A percentile compares a stretch with the other conserved stretches of the same genome.
These are phyloP conservation scores for Fomitopsis betulina DNA, from an alignment of 1,284 basidiomycete genomes.

Conservation along the genomic window DNA sequence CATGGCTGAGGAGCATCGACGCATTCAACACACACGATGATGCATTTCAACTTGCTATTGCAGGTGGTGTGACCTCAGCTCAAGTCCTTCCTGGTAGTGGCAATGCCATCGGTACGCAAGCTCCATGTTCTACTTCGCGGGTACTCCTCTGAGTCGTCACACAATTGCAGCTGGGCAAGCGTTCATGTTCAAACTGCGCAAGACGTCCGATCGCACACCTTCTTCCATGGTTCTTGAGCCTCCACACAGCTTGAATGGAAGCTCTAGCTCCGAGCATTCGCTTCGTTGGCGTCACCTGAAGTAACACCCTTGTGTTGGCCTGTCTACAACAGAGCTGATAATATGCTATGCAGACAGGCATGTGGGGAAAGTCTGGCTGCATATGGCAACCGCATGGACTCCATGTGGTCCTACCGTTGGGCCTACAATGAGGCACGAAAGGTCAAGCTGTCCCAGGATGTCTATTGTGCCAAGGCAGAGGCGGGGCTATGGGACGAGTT, in stretches of 20 bases:
- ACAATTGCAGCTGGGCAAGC: slow-evolving; percentile 39
- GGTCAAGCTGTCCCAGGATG: slow-evolving; percentile 73
- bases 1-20: slow-evolving; percentile 39
- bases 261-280: slow-evolving; percentile 24
- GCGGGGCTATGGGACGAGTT: slow-evolving; percentile 54
- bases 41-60: slow-evolving; percentile 30
- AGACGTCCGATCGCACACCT: slow-evolving; percentile 38
- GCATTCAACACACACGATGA: slow-evolving; percentile 43
- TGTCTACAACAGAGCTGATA: background rate
- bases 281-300: slow-evolving; percentile 46
- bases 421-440: slow-evolving; percentile 69
- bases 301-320: slow-evolving; percentile 11
- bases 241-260: slow-evolving; percentile 35
- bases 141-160: background rate
- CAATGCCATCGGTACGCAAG: slow-evolving; percentile 27
- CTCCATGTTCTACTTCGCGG: background rate
- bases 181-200: slow-evolving; percentile 48
- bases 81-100: slow-evolving; percentile 42
- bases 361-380: slow-evolving; percentile 48
- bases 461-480: slow-evolving; percentile 57
- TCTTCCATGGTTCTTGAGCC: slow-evolving; percentile 45
- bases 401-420: slow-evolving; percentile 53
- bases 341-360: slow-evolving; percentile 42
- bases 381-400: slow-evolving; percentile 54
- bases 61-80: slow-evolving; percentile 41